A percentile compares a stretch with the other conserved stretches of the same genome.
Evolutionary conservation across 176 grass and related monocot genomes (phyloP).

Genomic region (Oryza brachyantha): DNA sequence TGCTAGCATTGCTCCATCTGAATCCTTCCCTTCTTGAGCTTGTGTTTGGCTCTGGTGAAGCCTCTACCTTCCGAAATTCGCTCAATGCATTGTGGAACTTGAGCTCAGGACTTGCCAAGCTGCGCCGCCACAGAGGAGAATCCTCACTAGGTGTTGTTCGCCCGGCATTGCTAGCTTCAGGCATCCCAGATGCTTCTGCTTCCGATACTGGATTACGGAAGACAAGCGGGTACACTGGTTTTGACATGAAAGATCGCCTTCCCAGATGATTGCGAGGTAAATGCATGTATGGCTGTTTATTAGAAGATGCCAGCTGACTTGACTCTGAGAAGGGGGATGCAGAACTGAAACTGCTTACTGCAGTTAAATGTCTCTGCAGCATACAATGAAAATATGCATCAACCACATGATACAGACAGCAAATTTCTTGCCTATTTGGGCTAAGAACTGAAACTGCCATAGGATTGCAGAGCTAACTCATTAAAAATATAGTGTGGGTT

Average conservation of each 20-base stretch:
- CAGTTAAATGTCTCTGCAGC: constrained; percentile 66
- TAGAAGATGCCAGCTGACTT: constrained; percentile 62
- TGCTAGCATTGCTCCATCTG: constrained; percentile 94
- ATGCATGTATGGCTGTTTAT: constrained; percentile 56
- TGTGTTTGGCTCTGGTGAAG: constrained; percentile 62
- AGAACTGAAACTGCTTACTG: constrained; percentile 71
- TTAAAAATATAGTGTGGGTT: constrained; percentile 23
- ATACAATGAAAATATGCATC: constrained; percentile 28
- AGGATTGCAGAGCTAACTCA: neutral
- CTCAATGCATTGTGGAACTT: constrained; percentile 73
- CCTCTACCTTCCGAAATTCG: constrained; percentile 77
- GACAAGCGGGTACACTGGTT: constrained; percentile 86
- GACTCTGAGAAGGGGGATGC: constrained; percentile 79
- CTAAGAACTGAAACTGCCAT: neutral
- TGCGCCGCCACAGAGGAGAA: constrained; percentile 59
- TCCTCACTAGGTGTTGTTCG: constrained; percentile 63
- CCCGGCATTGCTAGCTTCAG: constrained; percentile 65
- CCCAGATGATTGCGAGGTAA: constrained; percentile 64
- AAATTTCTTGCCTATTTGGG: constrained; percentile 14
- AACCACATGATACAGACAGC: constrained; percentile 13
- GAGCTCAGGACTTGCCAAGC: constrained; percentile 65
- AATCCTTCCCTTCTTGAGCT: constrained; percentile 88
- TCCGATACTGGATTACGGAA: constrained; percentile 90
- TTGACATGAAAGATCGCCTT: constrained; percentile 91
- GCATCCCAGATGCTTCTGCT: constrained; percentile 47